Conservation (phyloP, 352 stramenopile genomes). For the Phytophthora citricola region DNA sequence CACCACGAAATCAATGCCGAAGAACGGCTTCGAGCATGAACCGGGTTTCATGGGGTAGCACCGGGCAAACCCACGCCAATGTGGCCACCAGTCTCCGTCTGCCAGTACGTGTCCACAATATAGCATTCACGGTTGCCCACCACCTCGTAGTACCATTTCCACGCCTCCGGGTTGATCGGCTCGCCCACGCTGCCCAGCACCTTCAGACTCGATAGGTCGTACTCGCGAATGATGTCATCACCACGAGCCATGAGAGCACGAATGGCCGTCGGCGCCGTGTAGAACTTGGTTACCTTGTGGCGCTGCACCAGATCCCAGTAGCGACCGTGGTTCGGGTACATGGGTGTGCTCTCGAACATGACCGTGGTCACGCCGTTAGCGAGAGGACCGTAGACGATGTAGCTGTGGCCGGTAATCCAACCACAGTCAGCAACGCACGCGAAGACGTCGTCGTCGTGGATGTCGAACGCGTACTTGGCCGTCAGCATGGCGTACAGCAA, state of each 20-base stretch:
- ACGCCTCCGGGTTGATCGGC: constrained; percentile 98
- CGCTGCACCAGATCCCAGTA: constrained; percentile 98
- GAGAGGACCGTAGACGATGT: constrained; percentile 98
- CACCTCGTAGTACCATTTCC: constrained; percentile 96
- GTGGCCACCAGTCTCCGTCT: constrained; percentile 97
- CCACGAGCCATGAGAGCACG: constrained; percentile 97
- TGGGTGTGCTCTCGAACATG: constrained; percentile 98
- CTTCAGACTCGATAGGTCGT: constrained; percentile 74
- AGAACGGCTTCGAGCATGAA: constrained; percentile 96
- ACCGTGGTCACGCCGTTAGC: constrained; percentile 96
- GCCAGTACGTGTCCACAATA: constrained; percentile 98
- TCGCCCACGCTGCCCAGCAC: constrained; percentile 97
- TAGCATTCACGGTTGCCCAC: constrained; percentile 88
- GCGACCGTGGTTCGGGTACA: constrained; percentile 94
- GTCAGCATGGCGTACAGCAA: constrained; percentile 94
- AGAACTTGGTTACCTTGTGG: constrained; percentile 97
- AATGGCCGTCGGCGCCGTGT: constrained; percentile 95
- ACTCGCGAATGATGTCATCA: constrained; percentile 87
- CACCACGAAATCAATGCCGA: constrained; percentile 93
- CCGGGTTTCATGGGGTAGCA: constrained; percentile 90
- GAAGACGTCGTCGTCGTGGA: constrained; percentile 93
- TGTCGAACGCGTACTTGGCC: constrained; percentile 93
- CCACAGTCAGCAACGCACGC: constrained; percentile 95
- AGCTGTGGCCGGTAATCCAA: constrained; percentile 97
- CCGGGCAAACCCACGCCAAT: constrained; percentile 94